These are phyloP conservation scores for Colletotrichum tropicicola DNA, from an alignment of 2,329 filamentous ascomycete species.

Conservation along the genomic window DNA sequence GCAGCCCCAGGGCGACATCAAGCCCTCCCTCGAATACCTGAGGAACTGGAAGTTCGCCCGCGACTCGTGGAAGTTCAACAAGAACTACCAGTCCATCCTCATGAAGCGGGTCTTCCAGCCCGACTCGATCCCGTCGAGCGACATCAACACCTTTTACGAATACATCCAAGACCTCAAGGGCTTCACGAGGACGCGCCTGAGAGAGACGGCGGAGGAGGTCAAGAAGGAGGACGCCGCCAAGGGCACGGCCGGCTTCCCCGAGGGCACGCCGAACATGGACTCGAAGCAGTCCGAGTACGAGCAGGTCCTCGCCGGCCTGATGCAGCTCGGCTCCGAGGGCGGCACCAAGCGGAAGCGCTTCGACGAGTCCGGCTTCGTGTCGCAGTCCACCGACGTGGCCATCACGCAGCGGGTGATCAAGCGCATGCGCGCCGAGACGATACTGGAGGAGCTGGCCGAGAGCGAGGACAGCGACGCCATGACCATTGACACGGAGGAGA, in stretches of 20 bases:
- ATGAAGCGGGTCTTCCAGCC: slow-evolving; percentile 84
- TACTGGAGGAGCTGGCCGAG: slow-evolving; percentile 64
- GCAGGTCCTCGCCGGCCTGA: slow-evolving; percentile 60
- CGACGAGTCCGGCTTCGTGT: slow-evolving; percentile 61
- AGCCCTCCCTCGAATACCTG: slow-evolving; percentile 79
- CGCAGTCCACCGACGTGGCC: slow-evolving; percentile 57
- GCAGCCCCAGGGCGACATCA: slow-evolving; percentile 56
- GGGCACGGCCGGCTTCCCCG: slow-evolving; percentile 57
- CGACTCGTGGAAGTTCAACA: slow-evolving; percentile 92
- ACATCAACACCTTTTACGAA: slow-evolving; percentile 75
- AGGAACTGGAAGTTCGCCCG: slow-evolving; percentile 77
- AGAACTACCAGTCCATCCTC: slow-evolving; percentile 86
- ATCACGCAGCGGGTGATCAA: slow-evolving; percentile 67
- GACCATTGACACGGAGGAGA: slow-evolving; percentile 33
- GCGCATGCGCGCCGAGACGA: slow-evolving; percentile 69
- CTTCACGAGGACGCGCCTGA: slow-evolving; percentile 73
- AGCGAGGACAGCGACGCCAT: slow-evolving; percentile 49
- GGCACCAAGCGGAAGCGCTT: slow-evolving; percentile 59
- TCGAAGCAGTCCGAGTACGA: slow-evolving; percentile 65
- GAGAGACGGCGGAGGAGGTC: slow-evolving; percentile 70
- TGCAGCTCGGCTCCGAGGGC: slow-evolving; percentile 44
- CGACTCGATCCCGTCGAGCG: slow-evolving; percentile 73
- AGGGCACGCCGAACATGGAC: slow-evolving; percentile 56
- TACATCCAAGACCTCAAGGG: slow-evolving; percentile 87
- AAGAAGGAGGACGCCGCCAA: slow-evolving; percentile 62